A percentile compares a stretch with the other conserved stretches of the same genome.
Evolutionary conservation across 768 basidiomycete genomes (phyloP).

Genomic region (Naganishia vaughanmartiniae): DNA sequence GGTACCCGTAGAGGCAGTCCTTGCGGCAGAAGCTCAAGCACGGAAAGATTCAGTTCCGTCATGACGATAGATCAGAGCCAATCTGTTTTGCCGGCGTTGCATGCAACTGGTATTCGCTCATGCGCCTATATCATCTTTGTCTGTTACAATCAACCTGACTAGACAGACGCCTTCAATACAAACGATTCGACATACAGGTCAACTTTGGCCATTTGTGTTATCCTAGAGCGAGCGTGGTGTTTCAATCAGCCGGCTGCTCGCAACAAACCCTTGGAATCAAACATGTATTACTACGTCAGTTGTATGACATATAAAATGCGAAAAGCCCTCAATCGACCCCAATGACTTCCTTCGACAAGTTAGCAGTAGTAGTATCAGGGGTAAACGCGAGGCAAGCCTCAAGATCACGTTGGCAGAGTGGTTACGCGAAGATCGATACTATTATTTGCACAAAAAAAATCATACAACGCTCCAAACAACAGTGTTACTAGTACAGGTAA

Average conservation of each 20-base stretch:
- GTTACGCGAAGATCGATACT: too few species aligned
- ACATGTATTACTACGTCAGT: neutral
- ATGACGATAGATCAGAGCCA: neutral
- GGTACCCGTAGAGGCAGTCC: conserved; percentile 44
- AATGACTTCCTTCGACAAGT: neutral
- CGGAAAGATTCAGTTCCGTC: neutral
- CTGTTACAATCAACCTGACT: neutral
- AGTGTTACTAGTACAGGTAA: neutral
- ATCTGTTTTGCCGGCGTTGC: neutral
- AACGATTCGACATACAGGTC: neutral
- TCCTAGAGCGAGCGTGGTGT: neutral
- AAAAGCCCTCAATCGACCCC: neutral
- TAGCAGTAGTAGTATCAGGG: neutral
- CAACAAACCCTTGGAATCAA: neutral
- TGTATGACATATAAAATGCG: neutral
- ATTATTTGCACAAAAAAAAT: neutral
- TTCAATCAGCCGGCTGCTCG: neutral
- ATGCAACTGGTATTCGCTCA: neutral
- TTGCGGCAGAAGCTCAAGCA: conserved; percentile 42
- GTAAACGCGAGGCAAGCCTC: too few species aligned
- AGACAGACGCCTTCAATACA: neutral
- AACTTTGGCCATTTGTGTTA: neutral
- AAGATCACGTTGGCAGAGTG: neutral
- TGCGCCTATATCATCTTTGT: neutral
- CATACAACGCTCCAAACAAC: neutral